Conservation (phyloP, 495 filamentous ascomycete genomes). For the Melanomma pulvis-pyrius region DNA sequence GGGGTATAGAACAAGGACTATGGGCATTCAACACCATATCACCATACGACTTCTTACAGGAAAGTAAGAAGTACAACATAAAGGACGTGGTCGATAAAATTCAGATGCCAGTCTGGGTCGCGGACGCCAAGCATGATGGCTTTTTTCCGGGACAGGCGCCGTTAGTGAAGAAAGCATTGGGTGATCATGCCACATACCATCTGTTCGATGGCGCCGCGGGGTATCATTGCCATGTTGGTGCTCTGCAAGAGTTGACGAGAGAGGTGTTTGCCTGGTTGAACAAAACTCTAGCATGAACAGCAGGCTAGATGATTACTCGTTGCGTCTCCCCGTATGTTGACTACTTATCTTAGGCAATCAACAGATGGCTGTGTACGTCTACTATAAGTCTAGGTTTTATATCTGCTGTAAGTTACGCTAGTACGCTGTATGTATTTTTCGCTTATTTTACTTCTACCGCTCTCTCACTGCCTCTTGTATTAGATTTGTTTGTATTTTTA, state of each 20-base stretch:
- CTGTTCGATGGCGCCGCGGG: constrained; percentile 13
- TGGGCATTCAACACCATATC: constrained; percentile 48
- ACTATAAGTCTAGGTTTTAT: too few relatives aligned
- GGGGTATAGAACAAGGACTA: constrained; percentile 49
- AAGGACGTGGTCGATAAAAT: not conserved
- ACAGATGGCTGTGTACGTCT: too few relatives aligned
- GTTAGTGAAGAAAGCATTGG: constrained; percentile 2
- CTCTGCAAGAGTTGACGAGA: constrained; percentile 2
- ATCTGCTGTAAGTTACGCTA: too few relatives aligned
- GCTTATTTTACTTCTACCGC: too few relatives aligned
- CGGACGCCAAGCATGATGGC: not conserved
- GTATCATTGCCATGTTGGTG: constrained; percentile 29
- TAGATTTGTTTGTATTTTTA: too few relatives aligned
- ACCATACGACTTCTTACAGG: constrained; percentile 40
- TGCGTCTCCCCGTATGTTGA: too few relatives aligned
- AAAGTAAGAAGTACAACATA: constrained; percentile 21
- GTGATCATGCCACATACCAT: constrained; percentile 6
- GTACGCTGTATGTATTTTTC: too few relatives aligned
- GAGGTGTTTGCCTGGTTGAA: not conserved
- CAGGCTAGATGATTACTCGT: too few relatives aligned
- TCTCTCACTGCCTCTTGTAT: too few relatives aligned
- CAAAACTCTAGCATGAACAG: not conserved
- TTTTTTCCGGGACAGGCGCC: not conserved
- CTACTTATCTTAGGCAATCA: too few relatives aligned
- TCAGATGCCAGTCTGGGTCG: not conserved